A percentile compares a stretch with the other conserved stretches of the same genome.
Conservation (phyloP, 2,329 filamentous ascomycete genomes). For the Periconia digitata region DNA sequence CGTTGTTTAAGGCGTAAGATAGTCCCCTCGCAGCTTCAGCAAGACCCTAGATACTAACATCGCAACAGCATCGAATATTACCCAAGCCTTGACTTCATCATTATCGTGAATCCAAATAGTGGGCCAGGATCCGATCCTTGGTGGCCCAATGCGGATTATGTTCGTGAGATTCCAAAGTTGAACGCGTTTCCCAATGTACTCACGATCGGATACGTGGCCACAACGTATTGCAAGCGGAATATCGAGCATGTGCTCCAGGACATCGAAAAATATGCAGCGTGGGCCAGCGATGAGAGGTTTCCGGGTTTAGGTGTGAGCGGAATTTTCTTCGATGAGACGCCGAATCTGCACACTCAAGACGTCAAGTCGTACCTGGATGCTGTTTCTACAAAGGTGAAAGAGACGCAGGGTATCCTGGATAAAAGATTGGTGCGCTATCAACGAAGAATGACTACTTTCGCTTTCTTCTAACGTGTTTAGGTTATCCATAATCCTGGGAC, state of each 20-base stretch:
- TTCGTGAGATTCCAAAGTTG: slow-evolving; percentile 46
- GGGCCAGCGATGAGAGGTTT: slow-evolving; percentile 34
- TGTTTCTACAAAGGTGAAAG: slow-evolving; percentile 18
- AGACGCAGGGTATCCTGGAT: slow-evolving; percentile 6
- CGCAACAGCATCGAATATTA: slow-evolving; percentile 23
- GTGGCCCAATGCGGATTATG: slow-evolving; percentile 52
- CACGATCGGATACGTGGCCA: slow-evolving; percentile 54
- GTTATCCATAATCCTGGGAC: slow-evolving; percentile 36
- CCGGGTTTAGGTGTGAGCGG: slow-evolving; percentile 46
- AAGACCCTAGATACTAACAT: neutral
- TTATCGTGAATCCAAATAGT: slow-evolving; percentile 52
- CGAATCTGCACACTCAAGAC: slow-evolving; percentile 26
- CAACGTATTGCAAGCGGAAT: slow-evolving; percentile 47
- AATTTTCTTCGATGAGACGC: slow-evolving; percentile 57
- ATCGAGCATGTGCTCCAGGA: slow-evolving; percentile 36
- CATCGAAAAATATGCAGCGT: slow-evolving; percentile 50
- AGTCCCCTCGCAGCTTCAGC: neutral
- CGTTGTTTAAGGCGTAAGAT: slow-evolving; percentile 48
- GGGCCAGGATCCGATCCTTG: slow-evolving; percentile 50
- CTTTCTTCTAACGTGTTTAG: slow-evolving; percentile 9
- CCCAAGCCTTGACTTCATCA: slow-evolving; percentile 50
- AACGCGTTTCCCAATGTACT: slow-evolving; percentile 49
- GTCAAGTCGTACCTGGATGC: slow-evolving; percentile 22
- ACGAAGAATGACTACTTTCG: too few relatives aligned
- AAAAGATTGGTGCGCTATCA: slow-evolving; percentile 13